Evolutionary conservation across 805 yeast species (phyloP).

Genomic region (Wickerhamomyces rabaulensis): DNA sequence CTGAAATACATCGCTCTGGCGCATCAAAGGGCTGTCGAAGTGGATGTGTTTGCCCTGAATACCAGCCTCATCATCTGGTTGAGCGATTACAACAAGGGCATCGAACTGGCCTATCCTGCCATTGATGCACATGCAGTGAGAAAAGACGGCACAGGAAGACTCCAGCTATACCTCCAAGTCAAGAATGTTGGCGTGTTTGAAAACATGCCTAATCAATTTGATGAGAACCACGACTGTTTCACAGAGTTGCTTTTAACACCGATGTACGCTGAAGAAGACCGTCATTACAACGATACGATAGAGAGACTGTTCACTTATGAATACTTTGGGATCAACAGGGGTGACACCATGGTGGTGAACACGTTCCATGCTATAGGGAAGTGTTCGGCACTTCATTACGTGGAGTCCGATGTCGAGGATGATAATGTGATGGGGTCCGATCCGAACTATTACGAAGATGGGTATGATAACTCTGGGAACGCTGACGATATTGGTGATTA

Average conservation of each 20-base stretch:
- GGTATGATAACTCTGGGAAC: constrained; percentile 14
- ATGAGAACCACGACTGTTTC: neutral
- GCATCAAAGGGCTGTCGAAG: constrained; percentile 11
- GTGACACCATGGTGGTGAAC: constrained; percentile 32
- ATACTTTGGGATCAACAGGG: constrained; percentile 35
- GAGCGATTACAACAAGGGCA: constrained; percentile 27
- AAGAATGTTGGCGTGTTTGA: constrained; percentile 7
- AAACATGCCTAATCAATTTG: neutral
- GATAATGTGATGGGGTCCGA: constrained; percentile 1
- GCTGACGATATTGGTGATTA: constrained; percentile 18
- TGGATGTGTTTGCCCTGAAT: constrained; percentile 34
- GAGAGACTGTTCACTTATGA: constrained; percentile 32
- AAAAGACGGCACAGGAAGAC: constrained; percentile 2
- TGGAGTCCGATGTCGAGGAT: constrained; percentile 6
- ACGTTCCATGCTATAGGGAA: constrained; percentile 32
- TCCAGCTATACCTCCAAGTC: constrained; percentile 14
- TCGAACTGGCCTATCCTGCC: constrained; percentile 29
- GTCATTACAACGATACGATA: constrained; percentile 28
- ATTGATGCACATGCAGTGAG: constrained; percentile 19
- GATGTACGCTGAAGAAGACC: constrained; percentile 29
- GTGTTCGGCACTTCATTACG: constrained; percentile 21
- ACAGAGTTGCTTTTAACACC: constrained; percentile 32
- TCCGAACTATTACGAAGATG: constrained; percentile 1
- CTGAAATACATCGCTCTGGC: constrained; percentile 10
- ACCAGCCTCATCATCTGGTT: constrained; percentile 36